Evolutionary conservation across 2,329 filamentous ascomycete genomes (phyloP), one percentile per base, ranked within the genome.

Genomic region (Trichophyton benhamiae): DNA sequence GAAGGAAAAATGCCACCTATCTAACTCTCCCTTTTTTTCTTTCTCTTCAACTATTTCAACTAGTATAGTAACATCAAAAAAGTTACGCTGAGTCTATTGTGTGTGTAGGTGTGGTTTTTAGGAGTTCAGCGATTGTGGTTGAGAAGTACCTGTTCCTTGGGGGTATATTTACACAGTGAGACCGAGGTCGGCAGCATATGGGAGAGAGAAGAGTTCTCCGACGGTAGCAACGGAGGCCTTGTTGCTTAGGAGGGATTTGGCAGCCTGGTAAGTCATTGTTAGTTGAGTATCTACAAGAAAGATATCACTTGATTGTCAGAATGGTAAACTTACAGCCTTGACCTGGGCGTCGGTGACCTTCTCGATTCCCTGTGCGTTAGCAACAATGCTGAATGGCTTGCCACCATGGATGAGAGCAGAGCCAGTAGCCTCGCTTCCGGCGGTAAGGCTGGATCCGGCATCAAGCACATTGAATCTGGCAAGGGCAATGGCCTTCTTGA

Each of bases 381-480:
- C 86, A 68, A 87, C 84, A 68, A 95, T 84, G 77, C 96, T 87
- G 78, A 91, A 89, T 63, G 89, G 80, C 82, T 91, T 88, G 76
- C 86, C 86, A 67, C 84, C 86, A 72, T 89, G 86, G 69, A 96
- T 81, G 64, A 96, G 83, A 67, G 89, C 88, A 69, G 89, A 85
- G 65, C 94, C 94, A 66, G 91, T 91, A 65, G 89, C 82, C 71
- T 95, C 85, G 63, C 97, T 80, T 68, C 89, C 89, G 62, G 86
- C 82, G 68, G 86, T 83, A 65, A 88, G 84, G 70, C 86, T 85
- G 78, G 96, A 88, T 67, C 86, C 88, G 66, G 85, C 83, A 71
- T 95, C 89, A 60, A 97, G 82, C 66, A 90, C 87, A 74, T 88
- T 86, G 79, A 96, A 99, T 79, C 96, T 97, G 72, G 94, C 94